Base-by-base conservation (phyloP, 192 early-diverging fungal species). In the Mycoemilia scoparia region DNA sequence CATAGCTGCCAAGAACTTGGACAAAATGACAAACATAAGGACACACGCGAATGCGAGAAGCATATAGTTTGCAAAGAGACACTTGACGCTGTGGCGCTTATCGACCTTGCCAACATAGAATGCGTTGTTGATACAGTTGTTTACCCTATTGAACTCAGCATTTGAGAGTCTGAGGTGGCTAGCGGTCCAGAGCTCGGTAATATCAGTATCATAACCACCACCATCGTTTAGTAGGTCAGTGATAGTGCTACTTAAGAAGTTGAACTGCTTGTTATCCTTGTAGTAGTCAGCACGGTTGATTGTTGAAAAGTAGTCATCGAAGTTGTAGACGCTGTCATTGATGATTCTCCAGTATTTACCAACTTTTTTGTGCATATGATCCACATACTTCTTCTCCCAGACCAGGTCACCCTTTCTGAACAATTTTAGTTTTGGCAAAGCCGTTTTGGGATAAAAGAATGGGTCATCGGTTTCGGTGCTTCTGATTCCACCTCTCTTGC, bases 21-120 rank as follows among this genome's bases (percentile, higher is more conserved):
- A 64, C 3, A 67, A 46, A 20, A 93, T 78, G 24, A 92, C 79
- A 11, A 67, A 29, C 2, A 74, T 73, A 38, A 89, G 50, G 5
- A 89, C 23, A 9, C 59, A 36, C 1, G 80, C 71, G 24, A 76
- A 73, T 7, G 69, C 71, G 33, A 87, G 48, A 32, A 89, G 51
- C 31, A 89, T 62, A 43, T 84, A 88, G 51, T 82, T 81, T 20
- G 77, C 73, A 41, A 87, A 72, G 24, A 54, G 58, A 46, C 86
- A 90, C 33, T 57, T 42, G 23, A 79, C 45, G 2, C 66, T 60
- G 20, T 77, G 53, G 21, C 84, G 71, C 18, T 72, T 73, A 49
- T 91, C 87, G 16, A 88, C 21, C 28, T 58, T 37, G 34, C 84
- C 88, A 11, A 79, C 52, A 25, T 78, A 85, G 42, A 87, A 92